A percentile compares a stretch with the other conserved stretches of the same genome.
phyloP scores from a whole-genome alignment of 805 yeast species.

The Maudiozyma barnettii region DNA sequence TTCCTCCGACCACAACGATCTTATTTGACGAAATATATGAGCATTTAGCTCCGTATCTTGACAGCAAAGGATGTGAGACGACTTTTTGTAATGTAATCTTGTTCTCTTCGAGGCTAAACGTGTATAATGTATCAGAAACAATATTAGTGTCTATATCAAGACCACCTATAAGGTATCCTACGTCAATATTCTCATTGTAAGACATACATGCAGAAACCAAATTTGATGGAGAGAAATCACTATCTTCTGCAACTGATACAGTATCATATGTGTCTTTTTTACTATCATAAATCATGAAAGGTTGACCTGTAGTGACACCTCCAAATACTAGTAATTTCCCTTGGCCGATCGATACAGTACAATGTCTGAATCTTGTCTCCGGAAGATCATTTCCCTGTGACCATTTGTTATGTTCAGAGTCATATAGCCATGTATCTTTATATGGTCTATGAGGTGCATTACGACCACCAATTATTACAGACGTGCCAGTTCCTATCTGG shows the following conservation, averaged over 20 bases:
- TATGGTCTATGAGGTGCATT: constrained; percentile 44
- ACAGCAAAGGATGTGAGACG: constrained; percentile 27
- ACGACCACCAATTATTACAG: constrained; percentile 57
- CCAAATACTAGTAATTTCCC: constrained; percentile 40
- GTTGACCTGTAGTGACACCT: constrained; percentile 29
- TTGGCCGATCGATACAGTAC: constrained; percentile 27
- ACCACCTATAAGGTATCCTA: constrained; percentile 21
- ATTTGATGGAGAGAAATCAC: neutral
- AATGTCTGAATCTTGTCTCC: constrained; percentile 43
- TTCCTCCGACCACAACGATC: constrained; percentile 50
- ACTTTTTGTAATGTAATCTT: constrained; percentile 13
- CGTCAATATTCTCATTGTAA: constrained; percentile 6
- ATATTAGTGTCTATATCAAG: constrained; percentile 9
- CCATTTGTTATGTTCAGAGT: constrained; percentile 32
- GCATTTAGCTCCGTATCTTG: constrained; percentile 42
- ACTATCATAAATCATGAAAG: constrained; percentile 17
- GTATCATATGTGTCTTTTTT: constrained; percentile 12
- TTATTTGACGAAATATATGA: constrained; percentile 25
- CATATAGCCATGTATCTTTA: constrained; percentile 36
- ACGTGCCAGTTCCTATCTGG: constrained; percentile 9
- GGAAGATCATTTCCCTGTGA: constrained; percentile 31
- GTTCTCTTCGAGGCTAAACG: constrained; percentile 22
- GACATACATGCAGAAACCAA: constrained; percentile 16
- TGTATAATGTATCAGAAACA: constrained; percentile 23
- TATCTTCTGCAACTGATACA: neutral